A percentile compares a stretch with the other conserved stretches of the same genome.
Conservation (phyloP, 164 flowering plant genomes). For the Buxus sempervirens region DNA sequence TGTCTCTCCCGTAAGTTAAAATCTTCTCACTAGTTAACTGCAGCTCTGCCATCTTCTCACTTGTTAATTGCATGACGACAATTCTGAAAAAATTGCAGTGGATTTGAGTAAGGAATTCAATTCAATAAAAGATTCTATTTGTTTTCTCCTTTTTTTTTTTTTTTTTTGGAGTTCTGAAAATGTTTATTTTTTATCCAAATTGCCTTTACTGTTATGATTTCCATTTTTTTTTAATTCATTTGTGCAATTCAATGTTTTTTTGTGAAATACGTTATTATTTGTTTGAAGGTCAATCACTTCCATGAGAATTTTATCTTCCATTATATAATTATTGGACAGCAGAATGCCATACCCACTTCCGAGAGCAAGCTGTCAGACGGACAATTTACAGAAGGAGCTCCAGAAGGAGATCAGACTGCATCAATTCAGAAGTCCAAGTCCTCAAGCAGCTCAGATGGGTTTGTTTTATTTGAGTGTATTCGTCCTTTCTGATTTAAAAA, state of each 20-base stretch:
- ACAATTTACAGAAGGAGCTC: too few relatives aligned
- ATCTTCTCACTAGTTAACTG: not conserved
- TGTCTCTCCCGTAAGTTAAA: conserved; percentile 41
- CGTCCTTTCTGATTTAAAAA: not conserved
- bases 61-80: too few relatives aligned
- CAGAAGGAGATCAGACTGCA: not conserved
- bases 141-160: not conserved
- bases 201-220: not conserved
- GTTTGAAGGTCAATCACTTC: too few relatives aligned
- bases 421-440: conserved; percentile 19
- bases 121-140: too few relatives aligned
- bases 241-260: not conserved
- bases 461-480: not conserved
- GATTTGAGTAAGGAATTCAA: too few relatives aligned
- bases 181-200: not conserved
- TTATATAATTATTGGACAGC: not conserved
- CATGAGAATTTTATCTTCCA: too few relatives aligned
- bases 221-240: not conserved
- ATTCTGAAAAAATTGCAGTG: too few relatives aligned
- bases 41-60: not conserved
- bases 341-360: conserved; percentile 10
- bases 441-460: conserved; percentile 28
- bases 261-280: too few relatives aligned
- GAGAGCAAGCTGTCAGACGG: conserved; percentile 6
- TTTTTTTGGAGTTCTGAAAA: not conserved